Conservation (phyloP, 2,329 filamentous ascomycete species). For the Sarocladium oryzae region DNA sequence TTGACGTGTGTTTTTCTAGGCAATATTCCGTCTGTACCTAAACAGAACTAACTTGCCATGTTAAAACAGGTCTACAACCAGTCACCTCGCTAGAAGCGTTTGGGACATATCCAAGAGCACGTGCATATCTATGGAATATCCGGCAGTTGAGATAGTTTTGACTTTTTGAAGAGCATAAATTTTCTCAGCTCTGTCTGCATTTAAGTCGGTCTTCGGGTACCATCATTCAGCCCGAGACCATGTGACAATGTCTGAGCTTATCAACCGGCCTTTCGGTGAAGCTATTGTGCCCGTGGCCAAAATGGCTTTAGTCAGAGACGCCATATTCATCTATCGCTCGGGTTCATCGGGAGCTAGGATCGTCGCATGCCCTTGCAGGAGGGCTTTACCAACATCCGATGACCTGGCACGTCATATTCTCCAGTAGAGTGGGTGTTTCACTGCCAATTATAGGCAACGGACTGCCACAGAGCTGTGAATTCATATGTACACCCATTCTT, state of each 20-base stretch:
- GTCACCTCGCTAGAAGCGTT: no score
- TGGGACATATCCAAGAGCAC: no score
- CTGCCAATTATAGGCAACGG: not conserved
- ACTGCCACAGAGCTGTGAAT: not conserved
- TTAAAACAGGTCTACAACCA: no score
- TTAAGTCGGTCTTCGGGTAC: not conserved
- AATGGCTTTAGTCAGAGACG: not conserved
- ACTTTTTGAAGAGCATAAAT: no score
- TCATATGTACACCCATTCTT: no score
- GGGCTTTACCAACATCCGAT: not conserved
- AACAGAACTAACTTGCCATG: no score
- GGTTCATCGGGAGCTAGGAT: slow-evolving; percentile 7
- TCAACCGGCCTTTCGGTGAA: not conserved
- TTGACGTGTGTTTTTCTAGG: no score
- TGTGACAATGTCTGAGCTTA: not conserved
- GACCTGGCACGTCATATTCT: slow-evolving; percentile 6
- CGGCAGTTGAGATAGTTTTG: no score
- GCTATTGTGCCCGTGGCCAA: not conserved
- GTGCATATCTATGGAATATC: no score
- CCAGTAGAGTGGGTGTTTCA: not conserved
- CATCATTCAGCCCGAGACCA: not conserved
- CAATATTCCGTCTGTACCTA: no score
- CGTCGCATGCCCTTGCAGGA: slow-evolving; percentile 1
- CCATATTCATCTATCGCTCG: not conserved
- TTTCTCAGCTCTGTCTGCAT: no score